Base-by-base conservation (phyloP, 148 eudicot species). In the Silene latifolia region DNA sequence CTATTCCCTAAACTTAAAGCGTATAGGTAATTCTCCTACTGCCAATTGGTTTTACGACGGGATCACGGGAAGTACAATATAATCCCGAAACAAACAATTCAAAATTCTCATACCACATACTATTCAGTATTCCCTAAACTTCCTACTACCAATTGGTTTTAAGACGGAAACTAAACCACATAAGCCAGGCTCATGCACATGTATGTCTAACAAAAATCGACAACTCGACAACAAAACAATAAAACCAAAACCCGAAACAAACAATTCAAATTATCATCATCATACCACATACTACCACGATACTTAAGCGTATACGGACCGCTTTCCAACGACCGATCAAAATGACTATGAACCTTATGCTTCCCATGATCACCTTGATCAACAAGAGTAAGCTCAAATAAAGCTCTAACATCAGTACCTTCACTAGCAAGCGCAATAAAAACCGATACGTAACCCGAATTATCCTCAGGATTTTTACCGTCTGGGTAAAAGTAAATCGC, bases 211-310 rank as follows among this genome's bases (percentile, higher is more conserved):
- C 56, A 51, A 13, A 51, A 51, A 51, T 12, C 56, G 18, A 51
- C 54, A 11, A 48, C 11, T 11, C 14, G 14, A 48, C 9, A 13
- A 51, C 18, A 51, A 13, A 51, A 51, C 56, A 51, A 51, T 51
- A 51, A 51, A 51, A 51, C 54, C 17, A 14, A 11, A 48, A 48
- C 54, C 54, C 54, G 17, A 11, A 48, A 12, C 54, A 48, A 48
- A 48, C 14, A 19, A 69, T 14, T 19, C 0, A 27, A 72, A 11
- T 4, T 46, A 11, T 0, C 44, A 18, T 2, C 62, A 15, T 51
- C 86, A 51, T 82, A 85, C 87, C 87, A 85, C 87, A 85, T 85
- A 58, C 87, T 85, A 18, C 87, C 87, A 21, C 85, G 58, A 44
- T 85, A 85, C 61, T 85, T 85, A 75, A 85, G 71, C 15, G 87